Conservation (phyloP, 352 stramenopile genomes). For the Phytopythium litorale region DNA sequence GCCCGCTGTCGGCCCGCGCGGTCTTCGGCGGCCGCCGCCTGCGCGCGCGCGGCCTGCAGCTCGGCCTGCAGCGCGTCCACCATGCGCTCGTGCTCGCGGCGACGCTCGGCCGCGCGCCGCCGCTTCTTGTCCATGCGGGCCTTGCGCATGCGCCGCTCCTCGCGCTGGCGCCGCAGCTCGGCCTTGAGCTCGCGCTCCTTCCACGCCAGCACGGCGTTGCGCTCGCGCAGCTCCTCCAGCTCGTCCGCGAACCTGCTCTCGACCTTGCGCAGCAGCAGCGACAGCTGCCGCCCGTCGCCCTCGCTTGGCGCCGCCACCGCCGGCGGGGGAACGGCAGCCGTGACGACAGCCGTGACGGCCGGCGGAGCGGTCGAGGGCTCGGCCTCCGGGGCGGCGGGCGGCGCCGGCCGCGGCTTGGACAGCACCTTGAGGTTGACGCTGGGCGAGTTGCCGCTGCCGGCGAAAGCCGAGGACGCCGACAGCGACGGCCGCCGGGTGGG, state of each 20-base stretch:
- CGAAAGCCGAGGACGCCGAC: constrained; percentile 6
- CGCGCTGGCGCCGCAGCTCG: constrained; percentile 46
- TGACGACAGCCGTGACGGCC: not conserved
- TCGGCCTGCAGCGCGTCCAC: constrained; percentile 42
- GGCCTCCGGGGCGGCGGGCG: not conserved
- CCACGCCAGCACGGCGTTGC: constrained; percentile 62
- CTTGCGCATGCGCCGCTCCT: constrained; percentile 68
- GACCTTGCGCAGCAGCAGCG: constrained; percentile 67
- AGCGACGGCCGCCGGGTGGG: not conserved
- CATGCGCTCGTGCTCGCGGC: constrained; percentile 51
- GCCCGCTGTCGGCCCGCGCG: constrained; percentile 12
- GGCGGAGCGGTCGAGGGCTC: not conserved
- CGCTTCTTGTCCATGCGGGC: constrained; percentile 71
- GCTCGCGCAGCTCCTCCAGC: constrained; percentile 64
- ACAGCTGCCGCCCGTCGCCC: constrained; percentile 47
- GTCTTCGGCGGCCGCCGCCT: constrained; percentile 13
- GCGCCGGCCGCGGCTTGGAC: constrained; percentile 20
- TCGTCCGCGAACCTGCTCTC: constrained; percentile 82
- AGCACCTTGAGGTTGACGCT: constrained; percentile 43
- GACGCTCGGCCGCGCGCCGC: constrained; percentile 50
- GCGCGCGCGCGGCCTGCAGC: constrained; percentile 16
- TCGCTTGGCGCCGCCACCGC: constrained; percentile 14
- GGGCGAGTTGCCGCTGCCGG: constrained; percentile 26
- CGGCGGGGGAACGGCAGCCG: not conserved
- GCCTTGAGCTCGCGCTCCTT: constrained; percentile 74